Conservation (phyloP, 768 basidiomycete genomes). For the Russula griseocarnosa region DNA sequence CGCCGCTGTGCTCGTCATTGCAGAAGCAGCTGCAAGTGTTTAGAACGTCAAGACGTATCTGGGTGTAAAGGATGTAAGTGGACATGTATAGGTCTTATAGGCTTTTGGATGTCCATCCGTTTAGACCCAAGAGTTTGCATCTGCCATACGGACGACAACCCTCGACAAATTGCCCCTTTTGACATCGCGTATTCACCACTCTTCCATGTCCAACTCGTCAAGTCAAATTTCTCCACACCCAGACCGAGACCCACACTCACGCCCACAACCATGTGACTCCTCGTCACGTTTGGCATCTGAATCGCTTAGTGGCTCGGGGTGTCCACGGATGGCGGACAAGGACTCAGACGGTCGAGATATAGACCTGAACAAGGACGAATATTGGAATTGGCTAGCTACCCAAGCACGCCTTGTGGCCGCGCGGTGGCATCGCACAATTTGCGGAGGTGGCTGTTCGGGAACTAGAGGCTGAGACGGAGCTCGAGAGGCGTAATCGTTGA, state of each 20-base stretch:
- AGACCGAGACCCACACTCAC: neutral
- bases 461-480: slow-evolving; percentile 52
- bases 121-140: slow-evolving; percentile 58
- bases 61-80: slow-evolving; percentile 54
- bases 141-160: slow-evolving; percentile 50
- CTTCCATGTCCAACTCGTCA: slow-evolving; percentile 34
- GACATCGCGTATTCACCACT: slow-evolving; percentile 49
- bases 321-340: neutral
- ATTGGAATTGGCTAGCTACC: slow-evolving; percentile 53
- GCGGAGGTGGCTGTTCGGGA: slow-evolving; percentile 50
- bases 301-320: neutral
- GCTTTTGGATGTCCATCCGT: neutral
- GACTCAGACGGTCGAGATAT: neutral
- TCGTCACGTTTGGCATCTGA: neutral
- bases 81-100: neutral
- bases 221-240: slow-evolving; percentile 25
- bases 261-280: neutral
- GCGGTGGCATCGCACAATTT: slow-evolving; percentile 57
- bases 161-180: slow-evolving; percentile 47
- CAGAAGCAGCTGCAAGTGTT: slow-evolving; percentile 44
- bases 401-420: slow-evolving; percentile 52
- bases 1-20: slow-evolving; percentile 56
- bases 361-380: neutral
- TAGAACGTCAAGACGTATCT: slow-evolving; percentile 50
- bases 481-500: slow-evolving; percentile 42